Evolutionary conservation across 768 basidiomycete genomes (phyloP).

Genomic region (Dentipellis sp.): DNA sequence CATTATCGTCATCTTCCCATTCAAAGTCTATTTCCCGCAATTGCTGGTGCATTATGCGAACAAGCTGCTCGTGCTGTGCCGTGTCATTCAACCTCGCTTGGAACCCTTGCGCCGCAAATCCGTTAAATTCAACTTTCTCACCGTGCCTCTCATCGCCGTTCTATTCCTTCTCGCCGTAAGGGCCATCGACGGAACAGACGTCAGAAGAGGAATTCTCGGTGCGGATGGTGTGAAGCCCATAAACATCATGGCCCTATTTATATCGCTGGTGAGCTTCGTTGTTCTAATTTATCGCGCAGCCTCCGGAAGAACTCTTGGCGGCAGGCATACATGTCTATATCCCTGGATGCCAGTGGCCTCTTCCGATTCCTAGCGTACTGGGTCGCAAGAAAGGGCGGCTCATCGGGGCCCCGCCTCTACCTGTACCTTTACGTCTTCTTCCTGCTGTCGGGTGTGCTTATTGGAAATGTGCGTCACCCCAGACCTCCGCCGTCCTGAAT

Average conservation of each 20-base stretch:
- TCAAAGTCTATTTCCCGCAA: conserved; percentile 9
- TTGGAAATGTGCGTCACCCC: conserved; percentile 56
- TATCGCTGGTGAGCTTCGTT: conserved; percentile 48
- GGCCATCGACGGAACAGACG: conserved; percentile 27
- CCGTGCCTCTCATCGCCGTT: conserved; percentile 22
- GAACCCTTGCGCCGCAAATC: conserved; percentile 5
- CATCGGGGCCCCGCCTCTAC: conserved; percentile 64
- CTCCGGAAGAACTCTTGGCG: background rate
- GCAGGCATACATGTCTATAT: conserved; percentile 79
- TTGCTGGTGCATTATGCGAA: background rate
- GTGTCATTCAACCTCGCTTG: conserved; percentile 1
- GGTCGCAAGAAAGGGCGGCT: conserved; percentile 68
- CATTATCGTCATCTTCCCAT: conserved; percentile 14
- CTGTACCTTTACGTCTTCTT: conserved; percentile 80
- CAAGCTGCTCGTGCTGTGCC: conserved; percentile 6
- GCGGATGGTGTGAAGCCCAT: conserved; percentile 77
- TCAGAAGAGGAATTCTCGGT: conserved; percentile 75
- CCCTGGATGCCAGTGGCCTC: conserved; percentile 83
- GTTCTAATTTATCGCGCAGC: background rate
- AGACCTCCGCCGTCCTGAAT: background rate
- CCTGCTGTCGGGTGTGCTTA: conserved; percentile 60
- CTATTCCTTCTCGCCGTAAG: conserved; percentile 20
- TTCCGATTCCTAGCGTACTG: conserved; percentile 82
- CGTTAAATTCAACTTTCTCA: conserved; percentile 22
- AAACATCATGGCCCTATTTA: conserved; percentile 89